Evolutionary conservation across 345 rosid genomes (phyloP), one percentile per base, ranked within the genome.

Genomic region (Heritiera fomes): DNA sequence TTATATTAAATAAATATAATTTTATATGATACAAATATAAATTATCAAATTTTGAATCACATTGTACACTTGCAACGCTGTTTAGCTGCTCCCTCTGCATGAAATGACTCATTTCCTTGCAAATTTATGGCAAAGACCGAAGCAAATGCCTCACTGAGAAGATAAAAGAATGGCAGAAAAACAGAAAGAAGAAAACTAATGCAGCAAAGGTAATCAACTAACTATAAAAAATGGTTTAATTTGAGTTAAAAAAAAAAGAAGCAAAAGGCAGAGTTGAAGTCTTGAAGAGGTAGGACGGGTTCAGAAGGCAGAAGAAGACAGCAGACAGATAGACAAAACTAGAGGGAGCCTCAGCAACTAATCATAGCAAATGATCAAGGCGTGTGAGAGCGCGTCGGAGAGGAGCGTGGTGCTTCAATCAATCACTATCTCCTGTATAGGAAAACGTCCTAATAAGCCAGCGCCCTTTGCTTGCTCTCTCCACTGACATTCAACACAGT

Each of bases 281-380:
- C 38, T 34, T 34, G 3, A 34, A 43, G 23, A 28, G 10, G 45
- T 6, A 43, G 45, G 10, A 1, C 28, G 14, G 20, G 7, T 34
- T 34, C 5, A 60, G 4, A 8, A 60, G 13, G 23, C 28, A 1
- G 32, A 56, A 9, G 7, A 13, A 32, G 5, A 8, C 41, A 38
- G 41, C 5, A 6, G 6, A 40, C 6, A 40, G 13, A 47, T 10
- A 0, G 52, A 47, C 52, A 47, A 47, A 47, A 47, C 52, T 47
- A 47, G 10, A 49, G 53, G 53, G 53, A 75, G 83, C 83, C 73
- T 41, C 8, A 28, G 8, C 46, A 50, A 56, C 60, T 60, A 40
- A 62, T 75, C 58, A 53, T 43, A 50, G 56, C 82, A 79, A 77
- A 66, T 58, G 80, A 58, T 46, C 3, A 23, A 6, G 70, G 76